Conservation (phyloP, 495 filamentous ascomycete species). For the Apiosordaria backusii region DNA sequence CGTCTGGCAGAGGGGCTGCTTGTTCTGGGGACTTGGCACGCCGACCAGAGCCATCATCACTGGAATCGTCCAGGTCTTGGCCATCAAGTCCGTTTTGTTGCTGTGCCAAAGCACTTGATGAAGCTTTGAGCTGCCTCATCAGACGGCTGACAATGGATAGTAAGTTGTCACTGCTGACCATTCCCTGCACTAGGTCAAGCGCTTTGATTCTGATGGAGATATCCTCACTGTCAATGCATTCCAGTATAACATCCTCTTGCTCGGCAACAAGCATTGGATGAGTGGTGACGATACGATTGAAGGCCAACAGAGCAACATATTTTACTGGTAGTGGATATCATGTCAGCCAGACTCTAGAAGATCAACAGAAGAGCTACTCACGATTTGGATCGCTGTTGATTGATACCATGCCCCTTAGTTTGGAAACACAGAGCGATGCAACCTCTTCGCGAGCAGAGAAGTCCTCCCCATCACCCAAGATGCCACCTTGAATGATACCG, state of each 20-base stretch:
- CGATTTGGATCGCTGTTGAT: constrained; percentile 89
- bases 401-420: constrained; percentile 89
- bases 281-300: constrained; percentile 86
- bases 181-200: constrained; percentile 82
- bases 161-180: constrained; percentile 83
- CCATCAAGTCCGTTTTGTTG: constrained; percentile 25
- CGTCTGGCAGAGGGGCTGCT: constrained; percentile 61
- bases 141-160: constrained; percentile 79
- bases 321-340: constrained; percentile 59
- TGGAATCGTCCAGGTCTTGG: constrained; percentile 49
- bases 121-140: constrained; percentile 71
- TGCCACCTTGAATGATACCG: constrained; percentile 94
- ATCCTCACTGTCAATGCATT: constrained; percentile 92
- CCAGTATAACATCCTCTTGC: constrained; percentile 92
- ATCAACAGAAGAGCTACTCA: constrained; percentile 41
- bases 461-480: constrained; percentile 74
- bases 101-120: constrained; percentile 38
- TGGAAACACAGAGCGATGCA: constrained; percentile 86
- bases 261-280: constrained; percentile 82
- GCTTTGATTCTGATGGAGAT: constrained; percentile 95
- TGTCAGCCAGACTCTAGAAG: background rate
- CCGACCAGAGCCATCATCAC: constrained; percentile 52
- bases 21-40: constrained; percentile 35
- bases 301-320: constrained; percentile 93
- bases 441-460: constrained; percentile 83